Evolutionary conservation across 106 monocot genomes (phyloP), one percentile per base, ranked within the genome.

Genomic region (Allium cepa): DNA sequence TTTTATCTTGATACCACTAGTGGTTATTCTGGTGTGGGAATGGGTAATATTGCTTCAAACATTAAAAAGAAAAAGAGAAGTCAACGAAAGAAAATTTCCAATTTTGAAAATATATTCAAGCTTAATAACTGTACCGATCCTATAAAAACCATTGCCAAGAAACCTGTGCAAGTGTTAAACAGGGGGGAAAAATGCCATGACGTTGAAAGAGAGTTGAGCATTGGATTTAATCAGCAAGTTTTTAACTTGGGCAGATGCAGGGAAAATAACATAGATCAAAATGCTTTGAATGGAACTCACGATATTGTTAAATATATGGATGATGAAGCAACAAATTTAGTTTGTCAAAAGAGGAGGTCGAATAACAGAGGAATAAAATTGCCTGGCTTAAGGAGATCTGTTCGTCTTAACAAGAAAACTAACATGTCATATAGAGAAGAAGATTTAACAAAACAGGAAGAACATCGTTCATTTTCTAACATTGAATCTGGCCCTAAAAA

Each of bases 251-350:
- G 36, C 36, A 5, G 36, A 36, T 36, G 36, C 36, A 36, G 3
- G 36, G 36, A 36, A 36, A 36, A 36, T 5, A 36, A 36, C 36
- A 36, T 36, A 36, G 36, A 36, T 36, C 36, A 36, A 36, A 36
- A 36, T 36, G 36, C 36, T 36, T 36, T 26, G 28, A 14, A 26
- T 47, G 53, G 36, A 47, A 16, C 10, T 7, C 48, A 47, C 2
- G 46, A 3, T 51, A 17, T 46, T 36, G 69, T 59, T 48, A 46
- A 50, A 50, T 14, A 3, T 7, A 45, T 47, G 15, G 48, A 71
- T n/a, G 57, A 57, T 65, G 57, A 71, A 50, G 63, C 18, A 22
- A 65, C 16, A 49, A 71, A 51, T 26, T 65, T 53, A 58, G 22
- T 28, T 49, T 71, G 11, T 14, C 18, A 47, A 47, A 72, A 49